Base-by-base conservation (phyloP, 2,329 filamentous ascomycete genomes). In the Penicillium sp. region DNA sequence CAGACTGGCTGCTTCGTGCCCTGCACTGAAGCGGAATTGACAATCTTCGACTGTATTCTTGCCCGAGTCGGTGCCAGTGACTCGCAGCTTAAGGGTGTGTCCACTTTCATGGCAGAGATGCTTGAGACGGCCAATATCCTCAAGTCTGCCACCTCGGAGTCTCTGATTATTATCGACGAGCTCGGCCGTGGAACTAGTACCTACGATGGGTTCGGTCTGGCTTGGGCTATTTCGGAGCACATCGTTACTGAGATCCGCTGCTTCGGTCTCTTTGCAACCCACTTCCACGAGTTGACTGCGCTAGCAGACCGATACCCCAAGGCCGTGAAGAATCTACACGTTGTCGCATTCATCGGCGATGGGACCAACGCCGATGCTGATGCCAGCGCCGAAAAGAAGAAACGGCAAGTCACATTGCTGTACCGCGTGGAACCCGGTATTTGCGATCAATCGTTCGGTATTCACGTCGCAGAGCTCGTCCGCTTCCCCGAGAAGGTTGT, bases 31-130 rank as follows among this genome's bases (percentile, higher is more conserved):
- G 95, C 96, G 14, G 93, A 98, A 76, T 80, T 99, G 47, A 96
- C 91, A 15, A 92, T 99, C 59, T 99, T 97, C 74, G 95, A 99
- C 79, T 95, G 92, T 63, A 96, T 99, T 62, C 89, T 99, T 41
- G 95, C 96, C 0, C 90, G 95, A 68, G 95, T 99, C 0, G 95
- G 96, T 43, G 96, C 95, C 6, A 95, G 90, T 68, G 96, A 99
- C 78, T 96, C 91, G 6, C 95, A 98, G 76, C 88, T 99, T 63
- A 98, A 98, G 78, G 95, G 95, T 38, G 95, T 99, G 1, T 96
- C 92, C 3, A 99, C 95, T 0, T 99, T 99, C 77, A 99, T 99
- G 96, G 95, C 95, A 1, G 95, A 99, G 79, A 99, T 99, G 95
- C 85, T 99, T 22, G 95, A 99, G 76, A 99, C 95, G 1, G 92